phyloP scores from a whole-genome alignment of 352 stramenopile genomes.

The Pseudoperonospora humuli region DNA sequence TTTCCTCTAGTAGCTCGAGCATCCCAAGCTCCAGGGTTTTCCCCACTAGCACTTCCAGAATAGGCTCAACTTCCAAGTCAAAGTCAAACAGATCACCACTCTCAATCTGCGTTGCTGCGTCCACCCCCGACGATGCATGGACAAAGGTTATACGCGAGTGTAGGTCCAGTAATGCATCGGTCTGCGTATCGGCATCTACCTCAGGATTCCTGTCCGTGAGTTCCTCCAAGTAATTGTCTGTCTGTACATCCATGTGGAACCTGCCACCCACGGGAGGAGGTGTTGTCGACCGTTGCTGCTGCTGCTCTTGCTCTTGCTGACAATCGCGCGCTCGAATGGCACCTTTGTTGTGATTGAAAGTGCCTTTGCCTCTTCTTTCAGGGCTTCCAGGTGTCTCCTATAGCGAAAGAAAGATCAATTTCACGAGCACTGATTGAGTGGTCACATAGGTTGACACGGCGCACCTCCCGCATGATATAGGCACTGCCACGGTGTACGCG shows the following conservation, averaged over 20 bases:
- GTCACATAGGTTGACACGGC: too few relatives aligned
- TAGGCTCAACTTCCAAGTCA: constrained; percentile 91
- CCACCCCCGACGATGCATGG: constrained; percentile 78
- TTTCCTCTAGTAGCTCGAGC: constrained; percentile 92
- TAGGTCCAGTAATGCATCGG: constrained; percentile 85
- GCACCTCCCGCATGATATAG: too few relatives aligned
- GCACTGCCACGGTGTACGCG: too few relatives aligned
- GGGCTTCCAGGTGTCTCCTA: too few relatives aligned
- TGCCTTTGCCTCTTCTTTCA: too few relatives aligned
- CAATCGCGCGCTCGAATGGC: constrained; percentile 12
- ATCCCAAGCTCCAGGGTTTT: constrained; percentile 93
- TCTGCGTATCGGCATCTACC: constrained; percentile 87
- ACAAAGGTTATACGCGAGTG: constrained; percentile 82
- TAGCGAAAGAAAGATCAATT: too few relatives aligned
- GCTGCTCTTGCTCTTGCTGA: constrained; percentile 20
- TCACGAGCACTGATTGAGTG: too few relatives aligned
- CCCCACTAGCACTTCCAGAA: constrained; percentile 92
- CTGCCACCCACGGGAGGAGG: constrained; percentile 81
- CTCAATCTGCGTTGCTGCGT: constrained; percentile 89
- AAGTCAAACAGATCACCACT: constrained; percentile 93
- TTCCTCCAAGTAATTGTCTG: constrained; percentile 92
- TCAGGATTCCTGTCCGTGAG: constrained; percentile 88
- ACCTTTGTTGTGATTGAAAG: too few relatives aligned
- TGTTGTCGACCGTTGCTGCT: constrained; percentile 51
- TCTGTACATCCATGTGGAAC: constrained; percentile 91